These are phyloP conservation scores for Beauveria asiatica DNA, from an alignment of 2,329 filamentous ascomycete genomes.

Conservation along the genomic window DNA sequence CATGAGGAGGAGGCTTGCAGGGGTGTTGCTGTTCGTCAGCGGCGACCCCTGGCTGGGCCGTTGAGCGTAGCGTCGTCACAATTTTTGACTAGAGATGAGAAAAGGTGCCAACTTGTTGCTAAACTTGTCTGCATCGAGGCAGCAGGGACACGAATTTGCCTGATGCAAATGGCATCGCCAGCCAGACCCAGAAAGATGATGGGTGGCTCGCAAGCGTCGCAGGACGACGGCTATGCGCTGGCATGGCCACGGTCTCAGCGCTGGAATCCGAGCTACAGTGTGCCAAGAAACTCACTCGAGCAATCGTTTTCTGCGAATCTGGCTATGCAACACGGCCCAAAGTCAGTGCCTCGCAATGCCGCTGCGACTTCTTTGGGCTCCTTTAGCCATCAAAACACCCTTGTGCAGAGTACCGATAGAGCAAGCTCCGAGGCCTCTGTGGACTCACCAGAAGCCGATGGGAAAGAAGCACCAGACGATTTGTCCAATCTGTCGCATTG, in stretches of 20 bases:
- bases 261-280: constrained; percentile 21
- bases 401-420: constrained; percentile 7
- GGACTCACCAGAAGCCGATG: background rate
- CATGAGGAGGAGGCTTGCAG: background rate
- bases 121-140: background rate
- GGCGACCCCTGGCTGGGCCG: background rate
- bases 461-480: constrained; percentile 13
- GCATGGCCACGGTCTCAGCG: constrained; percentile 16
- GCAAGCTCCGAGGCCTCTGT: background rate
- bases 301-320: background rate
- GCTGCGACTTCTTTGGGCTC: background rate
- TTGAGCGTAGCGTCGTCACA: background rate
- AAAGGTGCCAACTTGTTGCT: no score
- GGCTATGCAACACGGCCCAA: background rate
- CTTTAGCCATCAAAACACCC: background rate
- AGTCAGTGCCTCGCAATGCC: background rate
- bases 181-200: background rate
- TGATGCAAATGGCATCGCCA: background rate
- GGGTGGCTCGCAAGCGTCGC: background rate
- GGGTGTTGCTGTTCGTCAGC: background rate
- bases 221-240: constrained; percentile 14
- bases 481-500: constrained; percentile 20
- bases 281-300: constrained; percentile 16
- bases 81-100: background rate
- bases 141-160: no score